Evolutionary conservation across 2,329 filamentous ascomycete species (phyloP), one percentile per base, ranked within the genome.

Genomic region (Penicillium crustosum): DNA sequence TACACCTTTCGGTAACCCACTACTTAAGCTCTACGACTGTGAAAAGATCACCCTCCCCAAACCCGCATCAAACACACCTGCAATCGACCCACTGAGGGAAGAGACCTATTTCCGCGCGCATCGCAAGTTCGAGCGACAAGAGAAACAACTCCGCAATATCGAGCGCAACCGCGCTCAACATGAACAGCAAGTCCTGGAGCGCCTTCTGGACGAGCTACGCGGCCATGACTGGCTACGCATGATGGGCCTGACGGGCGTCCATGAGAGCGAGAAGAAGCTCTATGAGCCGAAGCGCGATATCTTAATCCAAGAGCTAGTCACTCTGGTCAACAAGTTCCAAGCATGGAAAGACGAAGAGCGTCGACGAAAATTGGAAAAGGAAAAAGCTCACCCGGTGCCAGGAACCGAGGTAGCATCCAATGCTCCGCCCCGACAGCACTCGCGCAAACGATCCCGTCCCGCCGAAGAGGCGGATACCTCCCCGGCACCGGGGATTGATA

Each of bases 221-320:
- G 90, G 93, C 2, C 91, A 90, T 57, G 94, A 97, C 74, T 99
- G 94, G 94, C 81, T 97, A 56, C 88, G 90, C 60, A 85, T 93
- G 4, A 92, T 99, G 86, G 94, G 93, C 27, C 89, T 97, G 35
- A 93, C 87, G 62, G 91, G 84, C 38, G 78, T 95, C 38, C 95
- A 91, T 0, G 93, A 97, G 69, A 86, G 86, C 23, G 90, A 91
- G 69, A 93, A 91, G 76, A 94, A 89, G 73, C 84, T 88, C 31
- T 97, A 91, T 74, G 91, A 96, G 74, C 87, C 89, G 2, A 94
- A 94, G 60, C 85, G 94, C 29, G 83, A 88, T 59, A 87, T 93
- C 72, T 96, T 97, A 71, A 89, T 97, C 66, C 84, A 82, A 56
- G 91, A 95, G 60, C 93, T 95, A 57, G 83, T 91, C 61, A 83